Evolutionary conservation across 331 rosid species (phyloP).

Genomic region (Spiraea crenata): DNA sequence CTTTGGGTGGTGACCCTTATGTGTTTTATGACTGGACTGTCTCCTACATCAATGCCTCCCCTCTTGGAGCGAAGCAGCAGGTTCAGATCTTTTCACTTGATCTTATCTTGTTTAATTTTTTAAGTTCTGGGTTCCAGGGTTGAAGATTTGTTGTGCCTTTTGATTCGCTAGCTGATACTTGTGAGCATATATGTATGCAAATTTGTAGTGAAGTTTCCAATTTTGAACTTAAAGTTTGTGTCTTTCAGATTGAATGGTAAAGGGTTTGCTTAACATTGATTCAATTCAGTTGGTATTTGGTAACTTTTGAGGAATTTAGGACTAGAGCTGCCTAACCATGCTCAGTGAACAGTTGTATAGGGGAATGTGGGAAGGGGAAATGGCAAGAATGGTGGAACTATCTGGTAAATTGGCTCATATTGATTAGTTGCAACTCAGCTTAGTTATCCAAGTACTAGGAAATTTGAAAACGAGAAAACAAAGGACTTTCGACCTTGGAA

Average conservation of each 20-base stretch:
- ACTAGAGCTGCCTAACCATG: background rate
- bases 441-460: background rate
- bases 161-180: background rate
- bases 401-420: no score
- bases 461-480: background rate
- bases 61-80: slow-evolving; percentile 74
- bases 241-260: background rate
- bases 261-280: background rate
- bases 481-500: background rate
- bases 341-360: background rate
- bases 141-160: background rate
- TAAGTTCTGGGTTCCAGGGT: background rate
- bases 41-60: slow-evolving; percentile 62
- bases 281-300: background rate
- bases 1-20: slow-evolving; percentile 70
- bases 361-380: background rate
- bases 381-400: background rate
- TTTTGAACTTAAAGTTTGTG: background rate
- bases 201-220: background rate
- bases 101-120: background rate
- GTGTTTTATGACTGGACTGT: slow-evolving; percentile 79
- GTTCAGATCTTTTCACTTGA: slow-evolving; percentile 27
- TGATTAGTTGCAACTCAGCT: background rate
- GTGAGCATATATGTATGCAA: background rate
- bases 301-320: background rate